Percentiles rank a stretch among this genome's conserved stretches.
Conservation (phyloP, 1,284 basidiomycete genomes). For the Leccinum solheimii region DNA sequence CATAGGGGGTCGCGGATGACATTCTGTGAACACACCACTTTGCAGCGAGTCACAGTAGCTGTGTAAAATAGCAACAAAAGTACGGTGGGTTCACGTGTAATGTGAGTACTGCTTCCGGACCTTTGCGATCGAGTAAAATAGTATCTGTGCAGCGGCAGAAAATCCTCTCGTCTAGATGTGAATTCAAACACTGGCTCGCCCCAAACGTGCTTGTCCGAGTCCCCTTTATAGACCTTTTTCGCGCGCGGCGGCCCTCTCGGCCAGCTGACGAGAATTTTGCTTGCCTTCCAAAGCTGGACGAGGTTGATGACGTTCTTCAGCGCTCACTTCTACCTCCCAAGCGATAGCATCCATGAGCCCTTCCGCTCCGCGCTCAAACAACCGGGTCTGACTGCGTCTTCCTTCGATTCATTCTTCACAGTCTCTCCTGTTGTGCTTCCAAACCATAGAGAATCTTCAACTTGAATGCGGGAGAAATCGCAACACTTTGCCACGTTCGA, state of each 20-base stretch:
- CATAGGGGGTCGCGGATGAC: slow-evolving; percentile 7
- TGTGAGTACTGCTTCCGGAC: slow-evolving; percentile 4
- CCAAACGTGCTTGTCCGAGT: background rate
- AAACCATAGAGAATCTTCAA: slow-evolving; percentile 41
- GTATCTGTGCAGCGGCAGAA: slow-evolving; percentile 13
- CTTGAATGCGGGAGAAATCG: background rate
- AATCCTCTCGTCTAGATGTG: slow-evolving; percentile 18
- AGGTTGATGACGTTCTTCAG: slow-evolving; percentile 94
- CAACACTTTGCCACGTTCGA: background rate
- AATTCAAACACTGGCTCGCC: background rate
- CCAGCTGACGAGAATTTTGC: slow-evolving; percentile 91
- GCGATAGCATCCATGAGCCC: slow-evolving; percentile 75
- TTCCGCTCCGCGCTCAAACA: slow-evolving; percentile 47
- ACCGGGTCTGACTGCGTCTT: slow-evolving; percentile 53
- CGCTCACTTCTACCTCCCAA: slow-evolving; percentile 68
- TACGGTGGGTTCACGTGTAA: slow-evolving; percentile 5
- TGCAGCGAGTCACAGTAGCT: slow-evolving; percentile 9
- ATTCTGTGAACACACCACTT: slow-evolving; percentile 15
- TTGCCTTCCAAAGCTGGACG: slow-evolving; percentile 98
- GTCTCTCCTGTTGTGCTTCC: slow-evolving; percentile 75
- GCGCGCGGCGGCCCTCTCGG: slow-evolving; percentile 73
- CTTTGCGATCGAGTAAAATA: slow-evolving; percentile 5
- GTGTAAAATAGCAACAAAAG: slow-evolving; percentile 4
- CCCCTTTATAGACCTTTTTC: slow-evolving; percentile 39
- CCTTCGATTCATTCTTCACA: slow-evolving; percentile 76